Evolutionary conservation across 75 land plant species (phyloP).

Genomic region (Pseudotsuga menziesii): DNA sequence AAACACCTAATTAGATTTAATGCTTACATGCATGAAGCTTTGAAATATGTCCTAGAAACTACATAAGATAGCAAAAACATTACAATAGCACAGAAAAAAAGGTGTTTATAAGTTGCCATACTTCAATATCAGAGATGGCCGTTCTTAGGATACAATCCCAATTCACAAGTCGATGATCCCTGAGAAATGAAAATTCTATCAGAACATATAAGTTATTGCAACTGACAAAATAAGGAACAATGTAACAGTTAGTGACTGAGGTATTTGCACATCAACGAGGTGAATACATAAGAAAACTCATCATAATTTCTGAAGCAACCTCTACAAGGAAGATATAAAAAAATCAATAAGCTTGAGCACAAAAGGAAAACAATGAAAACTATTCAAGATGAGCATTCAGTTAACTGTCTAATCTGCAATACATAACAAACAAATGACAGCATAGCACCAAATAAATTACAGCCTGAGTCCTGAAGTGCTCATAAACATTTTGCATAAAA

Average conservation of each 20-base stretch:
- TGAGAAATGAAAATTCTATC: conserved; percentile 19
- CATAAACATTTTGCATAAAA: no score
- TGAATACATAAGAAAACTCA: background rate
- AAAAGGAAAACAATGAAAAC: no score
- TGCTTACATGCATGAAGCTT: background rate
- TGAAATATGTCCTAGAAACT: background rate
- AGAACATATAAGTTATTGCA: background rate
- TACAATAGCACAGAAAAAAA: background rate
- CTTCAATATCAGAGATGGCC: conserved; percentile 99
- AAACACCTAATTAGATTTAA: background rate
- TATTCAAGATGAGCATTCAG: no score
- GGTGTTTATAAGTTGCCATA: conserved; percentile 4
- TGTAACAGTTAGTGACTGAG: background rate
- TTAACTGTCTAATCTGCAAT: no score
- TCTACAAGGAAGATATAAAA: no score
- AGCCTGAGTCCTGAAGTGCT: no score
- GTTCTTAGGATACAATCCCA: conserved; percentile 93
- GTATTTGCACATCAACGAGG: background rate
- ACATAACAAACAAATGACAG: no score
- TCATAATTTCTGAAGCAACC: no score
- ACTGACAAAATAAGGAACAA: background rate
- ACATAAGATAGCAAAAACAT: background rate
- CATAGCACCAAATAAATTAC: no score
- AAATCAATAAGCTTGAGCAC: no score
- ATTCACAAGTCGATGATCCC: conserved; percentile 87